Conservation (phyloP, 768 basidiomycete genomes). For the Jaapia argillacea region DNA sequence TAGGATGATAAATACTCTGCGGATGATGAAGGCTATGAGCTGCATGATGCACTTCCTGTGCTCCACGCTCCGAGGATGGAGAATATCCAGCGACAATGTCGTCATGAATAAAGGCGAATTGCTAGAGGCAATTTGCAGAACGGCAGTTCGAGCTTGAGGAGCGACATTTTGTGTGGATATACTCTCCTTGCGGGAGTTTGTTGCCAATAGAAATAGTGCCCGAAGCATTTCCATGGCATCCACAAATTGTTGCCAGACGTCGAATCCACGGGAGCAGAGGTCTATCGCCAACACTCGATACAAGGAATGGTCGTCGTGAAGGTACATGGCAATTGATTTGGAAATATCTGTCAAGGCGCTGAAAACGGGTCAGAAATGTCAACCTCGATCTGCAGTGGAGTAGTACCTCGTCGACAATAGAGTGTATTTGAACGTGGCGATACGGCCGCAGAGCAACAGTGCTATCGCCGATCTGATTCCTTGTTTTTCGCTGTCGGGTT, state of each 20-base stretch:
- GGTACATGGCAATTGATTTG: conserved; percentile 67
- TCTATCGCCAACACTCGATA: conserved; percentile 77
- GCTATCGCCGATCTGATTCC: conserved; percentile 53
- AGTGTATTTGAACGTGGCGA: conserved; percentile 73
- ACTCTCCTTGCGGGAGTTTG: conserved; percentile 58
- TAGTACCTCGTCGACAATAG: conserved; percentile 63
- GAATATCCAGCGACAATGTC: conserved; percentile 82
- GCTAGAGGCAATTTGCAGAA: conserved; percentile 73
- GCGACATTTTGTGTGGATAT: conserved; percentile 60
- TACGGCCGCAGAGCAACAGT: conserved; percentile 72
- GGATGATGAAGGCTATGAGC: conserved; percentile 85
- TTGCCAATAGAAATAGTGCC: conserved; percentile 73
- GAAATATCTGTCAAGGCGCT: conserved; percentile 81
- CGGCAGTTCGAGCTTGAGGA: conserved; percentile 72
- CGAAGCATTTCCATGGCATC: conserved; percentile 86
- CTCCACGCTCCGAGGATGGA: conserved; percentile 63
- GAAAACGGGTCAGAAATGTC: not conserved
- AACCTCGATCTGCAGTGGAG: not conserved
- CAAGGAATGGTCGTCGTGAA: conserved; percentile 61
- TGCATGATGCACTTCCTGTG: conserved; percentile 87
- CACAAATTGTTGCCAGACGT: conserved; percentile 90
- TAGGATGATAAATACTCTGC: conserved; percentile 46
- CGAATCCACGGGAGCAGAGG: conserved; percentile 83
- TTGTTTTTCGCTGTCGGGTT: conserved; percentile 51
- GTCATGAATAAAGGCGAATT: conserved; percentile 93